phyloP scores from a whole-genome alignment of 2,329 filamentous ascomycete genomes.

The Apiospora saccharicola region DNA sequence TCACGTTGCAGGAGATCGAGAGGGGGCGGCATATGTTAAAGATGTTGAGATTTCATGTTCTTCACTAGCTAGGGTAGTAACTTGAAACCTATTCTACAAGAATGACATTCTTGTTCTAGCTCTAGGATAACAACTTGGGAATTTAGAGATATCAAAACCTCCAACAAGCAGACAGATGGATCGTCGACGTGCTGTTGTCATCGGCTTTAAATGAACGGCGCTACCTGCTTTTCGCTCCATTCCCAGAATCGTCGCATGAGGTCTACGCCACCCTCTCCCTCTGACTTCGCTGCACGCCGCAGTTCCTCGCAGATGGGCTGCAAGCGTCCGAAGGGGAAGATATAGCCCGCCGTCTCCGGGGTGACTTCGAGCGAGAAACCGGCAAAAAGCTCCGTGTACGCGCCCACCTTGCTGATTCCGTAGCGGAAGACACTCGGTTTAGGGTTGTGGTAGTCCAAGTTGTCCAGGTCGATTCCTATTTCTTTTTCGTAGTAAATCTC shows the following conservation, averaged over 20 bases:
- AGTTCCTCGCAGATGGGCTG: slow-evolving; percentile 44
- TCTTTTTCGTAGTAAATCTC: slow-evolving; percentile 26
- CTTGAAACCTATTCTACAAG: too few relatives aligned
- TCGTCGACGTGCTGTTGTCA: too few relatives aligned
- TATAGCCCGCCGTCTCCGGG: slow-evolving; percentile 42
- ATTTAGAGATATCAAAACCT: too few relatives aligned
- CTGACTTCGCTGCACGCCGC: slow-evolving; percentile 38
- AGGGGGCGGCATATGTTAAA: too few relatives aligned
- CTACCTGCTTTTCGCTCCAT: slow-evolving; percentile 51
- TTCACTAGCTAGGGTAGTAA: too few relatives aligned
- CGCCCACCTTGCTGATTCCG: slow-evolving; percentile 42
- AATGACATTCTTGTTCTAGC: too few relatives aligned
- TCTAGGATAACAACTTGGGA: too few relatives aligned
- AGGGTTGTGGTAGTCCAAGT: slow-evolving; percentile 32
- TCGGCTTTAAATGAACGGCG: background rate
- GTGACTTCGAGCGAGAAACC: slow-evolving; percentile 47
- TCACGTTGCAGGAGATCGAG: too few relatives aligned
- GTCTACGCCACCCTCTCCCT: slow-evolving; percentile 47
- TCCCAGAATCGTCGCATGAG: slow-evolving; percentile 51
- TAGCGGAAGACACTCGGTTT: slow-evolving; percentile 35
- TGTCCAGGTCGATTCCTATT: background rate
- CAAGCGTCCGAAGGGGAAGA: slow-evolving; percentile 12
- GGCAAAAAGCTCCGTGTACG: slow-evolving; percentile 52
- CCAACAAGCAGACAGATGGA: too few relatives aligned
- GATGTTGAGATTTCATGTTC: too few relatives aligned